Percentiles rank a stretch among this genome's conserved stretches.
These are phyloP conservation scores for Jackrogersella minutella DNA, from an alignment of 495 filamentous ascomycete genomes.

Conservation along the genomic window DNA sequence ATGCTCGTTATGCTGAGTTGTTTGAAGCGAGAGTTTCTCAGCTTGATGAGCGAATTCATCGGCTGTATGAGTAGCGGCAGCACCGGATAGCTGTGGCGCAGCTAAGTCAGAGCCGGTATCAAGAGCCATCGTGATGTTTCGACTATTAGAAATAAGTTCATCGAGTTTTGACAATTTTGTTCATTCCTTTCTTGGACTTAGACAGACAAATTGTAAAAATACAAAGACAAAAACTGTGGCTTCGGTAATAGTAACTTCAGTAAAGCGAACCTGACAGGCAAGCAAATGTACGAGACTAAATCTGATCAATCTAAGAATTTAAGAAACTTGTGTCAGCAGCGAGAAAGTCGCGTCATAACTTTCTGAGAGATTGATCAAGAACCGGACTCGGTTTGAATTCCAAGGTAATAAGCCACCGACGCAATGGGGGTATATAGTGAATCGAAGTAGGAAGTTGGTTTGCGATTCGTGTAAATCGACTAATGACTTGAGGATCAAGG, in stretches of 20 bases:
- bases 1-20: constrained; percentile 30
- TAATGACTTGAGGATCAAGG: constrained; percentile 21
- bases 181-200: background rate
- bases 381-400: constrained; percentile 20
- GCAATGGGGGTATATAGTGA: constrained; percentile 20
- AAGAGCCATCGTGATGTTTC: constrained; percentile 20
- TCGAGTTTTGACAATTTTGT: too few species aligned
- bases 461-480: constrained; percentile 24
- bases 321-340: constrained; percentile 12
- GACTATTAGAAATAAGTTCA: background rate
- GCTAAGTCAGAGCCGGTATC: constrained; percentile 14
- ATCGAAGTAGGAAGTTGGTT: constrained; percentile 16
- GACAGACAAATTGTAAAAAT: background rate
- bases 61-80: constrained; percentile 35
- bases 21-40: constrained; percentile 63
- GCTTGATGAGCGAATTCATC: constrained; percentile 62
- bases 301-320: background rate
- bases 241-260: constrained; percentile 7
- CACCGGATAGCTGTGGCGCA: constrained; percentile 10
- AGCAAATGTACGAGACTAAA: background rate
- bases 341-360: constrained; percentile 29
- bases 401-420: constrained; percentile 29
- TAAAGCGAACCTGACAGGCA: background rate
- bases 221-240: background rate
- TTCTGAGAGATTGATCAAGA: constrained; percentile 2